Evolutionary conservation across 2,329 filamentous ascomycete genomes (phyloP).

Genomic region (Coniochaeta hoffmannii): DNA sequence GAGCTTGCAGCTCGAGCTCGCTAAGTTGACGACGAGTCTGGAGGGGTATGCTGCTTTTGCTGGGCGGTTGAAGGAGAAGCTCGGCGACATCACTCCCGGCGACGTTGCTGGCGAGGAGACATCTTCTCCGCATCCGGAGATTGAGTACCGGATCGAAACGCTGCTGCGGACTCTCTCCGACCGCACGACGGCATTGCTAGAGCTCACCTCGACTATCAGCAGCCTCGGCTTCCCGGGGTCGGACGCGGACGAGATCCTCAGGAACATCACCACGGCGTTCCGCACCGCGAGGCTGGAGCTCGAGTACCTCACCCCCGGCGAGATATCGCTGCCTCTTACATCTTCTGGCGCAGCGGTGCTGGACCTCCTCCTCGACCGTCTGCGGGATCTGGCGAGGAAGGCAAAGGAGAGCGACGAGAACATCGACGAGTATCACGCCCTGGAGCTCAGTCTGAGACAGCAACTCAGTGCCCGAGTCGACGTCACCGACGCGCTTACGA

Average conservation of each 20-base stretch:
- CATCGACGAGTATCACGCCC: conserved; percentile 53
- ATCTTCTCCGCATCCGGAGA: conserved; percentile 14
- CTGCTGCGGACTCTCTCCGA: conserved; percentile 40
- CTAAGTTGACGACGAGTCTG: conserved; percentile 38
- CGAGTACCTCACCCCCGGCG: conserved; percentile 54
- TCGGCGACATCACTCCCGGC: conserved; percentile 21
- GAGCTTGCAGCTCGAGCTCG: conserved; percentile 39
- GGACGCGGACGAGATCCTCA: conserved; percentile 41
- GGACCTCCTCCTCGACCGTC: conserved; percentile 41
- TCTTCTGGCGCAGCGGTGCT: conserved; percentile 48
- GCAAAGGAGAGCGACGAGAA: conserved; percentile 40
- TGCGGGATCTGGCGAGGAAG: conserved; percentile 40
- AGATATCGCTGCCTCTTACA: conserved; percentile 44
- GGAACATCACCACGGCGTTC: conserved; percentile 40
- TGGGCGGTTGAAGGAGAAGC: conserved; percentile 25
- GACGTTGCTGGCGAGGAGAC: conserved; percentile 5
- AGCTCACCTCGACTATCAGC: conserved; percentile 37
- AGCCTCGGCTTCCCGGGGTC: conserved; percentile 42
- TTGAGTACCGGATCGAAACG: conserved; percentile 35
- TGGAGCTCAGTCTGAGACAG: conserved; percentile 47
- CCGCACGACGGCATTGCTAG: conserved; percentile 36
- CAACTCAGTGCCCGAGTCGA: conserved; percentile 47
- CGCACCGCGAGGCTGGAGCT: conserved; percentile 52
- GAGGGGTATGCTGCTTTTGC: conserved; percentile 38
- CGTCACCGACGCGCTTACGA: conserved; percentile 40